A percentile compares a stretch with the other conserved stretches of the same genome.
phyloP scores from a whole-genome alignment of 352 stramenopile species.

The Globisporangium irregulare region DNA sequence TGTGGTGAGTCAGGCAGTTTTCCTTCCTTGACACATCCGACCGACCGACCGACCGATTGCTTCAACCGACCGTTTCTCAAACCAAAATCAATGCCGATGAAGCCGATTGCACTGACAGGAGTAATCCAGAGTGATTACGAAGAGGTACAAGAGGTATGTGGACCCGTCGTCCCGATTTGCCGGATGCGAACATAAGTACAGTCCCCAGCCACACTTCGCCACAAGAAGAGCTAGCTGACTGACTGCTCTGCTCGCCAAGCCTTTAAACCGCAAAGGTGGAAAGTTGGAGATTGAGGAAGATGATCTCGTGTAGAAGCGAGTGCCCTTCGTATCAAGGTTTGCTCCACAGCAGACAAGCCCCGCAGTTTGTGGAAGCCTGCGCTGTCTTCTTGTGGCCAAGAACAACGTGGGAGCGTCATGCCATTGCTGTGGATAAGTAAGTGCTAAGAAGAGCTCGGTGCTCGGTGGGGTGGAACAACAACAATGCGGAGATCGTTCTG shows the following conservation, averaged over 20 bases:
- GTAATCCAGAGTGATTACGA: neutral
- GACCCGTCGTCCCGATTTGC: neutral
- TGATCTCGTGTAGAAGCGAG: neutral
- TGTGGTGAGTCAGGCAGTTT: conserved; percentile 1
- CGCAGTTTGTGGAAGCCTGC: neutral
- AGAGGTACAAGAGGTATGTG: neutral
- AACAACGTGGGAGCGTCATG: neutral
- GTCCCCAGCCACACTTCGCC: neutral
- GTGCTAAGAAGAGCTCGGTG: neutral
- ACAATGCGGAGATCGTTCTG: neutral
- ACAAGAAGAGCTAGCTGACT: neutral
- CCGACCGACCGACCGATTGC: neutral
- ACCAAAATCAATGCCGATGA: neutral
- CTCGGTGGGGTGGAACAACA: neutral
- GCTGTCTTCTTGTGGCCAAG: neutral
- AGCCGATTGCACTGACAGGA: neutral
- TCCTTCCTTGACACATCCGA: neutral
- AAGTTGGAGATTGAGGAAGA: neutral
- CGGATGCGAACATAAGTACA: neutral
- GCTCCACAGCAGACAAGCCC: neutral
- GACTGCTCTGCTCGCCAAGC: no score
- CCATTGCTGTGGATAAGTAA: neutral
- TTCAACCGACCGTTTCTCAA: neutral
- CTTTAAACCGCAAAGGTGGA: neutral
- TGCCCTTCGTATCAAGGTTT: neutral